Conservation (phyloP, 257 asterid species). For the Linderniella brevidens region DNA sequence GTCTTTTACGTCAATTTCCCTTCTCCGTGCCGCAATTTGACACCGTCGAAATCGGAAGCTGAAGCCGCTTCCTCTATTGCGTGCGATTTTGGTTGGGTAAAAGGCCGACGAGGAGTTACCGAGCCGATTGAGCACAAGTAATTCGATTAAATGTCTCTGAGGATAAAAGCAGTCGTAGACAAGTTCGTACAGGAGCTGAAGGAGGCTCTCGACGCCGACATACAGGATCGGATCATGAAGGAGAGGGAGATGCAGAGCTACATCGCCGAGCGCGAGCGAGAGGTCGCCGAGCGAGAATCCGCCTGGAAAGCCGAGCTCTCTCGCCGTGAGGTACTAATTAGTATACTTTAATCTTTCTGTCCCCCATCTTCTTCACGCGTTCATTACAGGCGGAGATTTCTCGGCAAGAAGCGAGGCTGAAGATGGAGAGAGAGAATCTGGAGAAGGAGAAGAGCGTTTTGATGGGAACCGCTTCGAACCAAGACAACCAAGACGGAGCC, state of each 20-base stretch:
- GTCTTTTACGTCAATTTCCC: too few relatives aligned
- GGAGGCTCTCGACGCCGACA: slow-evolving; percentile 93
- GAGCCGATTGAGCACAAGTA: too few relatives aligned
- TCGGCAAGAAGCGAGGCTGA: slow-evolving; percentile 87
- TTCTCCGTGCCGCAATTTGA: too few relatives aligned
- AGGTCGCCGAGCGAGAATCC: slow-evolving; percentile 97
- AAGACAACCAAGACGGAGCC: slow-evolving; percentile 97
- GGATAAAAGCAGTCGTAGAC: slow-evolving; percentile 89
- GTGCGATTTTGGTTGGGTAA: too few relatives aligned
- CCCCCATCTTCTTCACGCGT: too few relatives aligned
- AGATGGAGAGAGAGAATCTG: slow-evolving; percentile 85
- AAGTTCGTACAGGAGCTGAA: slow-evolving; percentile 91
- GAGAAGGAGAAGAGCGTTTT: slow-evolving; percentile 95
- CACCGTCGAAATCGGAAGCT: too few relatives aligned
- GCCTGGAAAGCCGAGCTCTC: slow-evolving; percentile 99
- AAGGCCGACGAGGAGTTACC: too few relatives aligned
- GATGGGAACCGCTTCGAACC: slow-evolving; percentile 98
- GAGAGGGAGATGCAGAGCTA: slow-evolving; percentile 99
- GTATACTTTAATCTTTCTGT: too few relatives aligned
- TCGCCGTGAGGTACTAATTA: slow-evolving; percentile 67
- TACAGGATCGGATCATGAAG: slow-evolving; percentile 91
- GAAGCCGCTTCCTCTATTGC: too few relatives aligned
- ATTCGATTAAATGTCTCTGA: slow-evolving; percentile 46
- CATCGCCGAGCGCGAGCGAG: slow-evolving; percentile 91
- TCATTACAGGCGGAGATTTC: slow-evolving; percentile 80